Base-by-base conservation (phyloP, 202 grass and related monocot genomes). In the Dendrocalamus latiflorus region DNA sequence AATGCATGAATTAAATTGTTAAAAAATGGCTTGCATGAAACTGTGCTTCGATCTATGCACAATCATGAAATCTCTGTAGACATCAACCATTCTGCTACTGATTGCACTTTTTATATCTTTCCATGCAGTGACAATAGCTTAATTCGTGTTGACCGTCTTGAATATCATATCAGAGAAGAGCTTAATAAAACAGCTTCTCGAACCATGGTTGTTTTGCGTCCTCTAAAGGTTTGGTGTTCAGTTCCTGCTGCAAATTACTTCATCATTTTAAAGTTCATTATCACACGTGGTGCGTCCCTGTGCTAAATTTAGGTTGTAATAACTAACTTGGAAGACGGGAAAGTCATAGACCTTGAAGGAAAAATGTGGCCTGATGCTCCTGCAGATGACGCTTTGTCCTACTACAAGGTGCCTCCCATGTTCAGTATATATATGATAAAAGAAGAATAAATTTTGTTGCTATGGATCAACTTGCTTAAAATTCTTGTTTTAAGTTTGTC, bases 121-220 rank as follows among this genome's bases (percentile, higher is more conserved):
- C 20, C 61, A 47, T 90, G 63, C 94, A 97, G 94, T 93, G 94
- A 97, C 65, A 93, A 93, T 74, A 97, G 94, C 79, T 80, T 94
- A 84, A 93, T 97, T 76, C 84, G 88, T 12, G 83, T 79, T 54
- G 89, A 97, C 72, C 87, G 91, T 80, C 90, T 97, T 30, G 94
- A 94, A 77, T 90, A 97, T 81, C 90, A 94, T 73, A 92, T 97
- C 76, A 91, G 94, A 75, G 94, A 97, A 89, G 94, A 97, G 80
- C 86, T 97, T 24, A 97, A 94, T 66, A 97, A 89, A 91, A 94
- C 92, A 62, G 88, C 92, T 78, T 76, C 81, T 44, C 88, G 92
- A 37, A 83, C 88, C 41, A 92, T 94, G 94, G 92, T 92, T 56
- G 91, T 97, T 59, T 79, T 97, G 85, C 86, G 83, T 78, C 94